Percentiles rank a stretch among this genome's conserved stretches.
Evolutionary conservation across 352 stramenopile genomes (phyloP).

Genomic region (Pythium plurisporium): DNA sequence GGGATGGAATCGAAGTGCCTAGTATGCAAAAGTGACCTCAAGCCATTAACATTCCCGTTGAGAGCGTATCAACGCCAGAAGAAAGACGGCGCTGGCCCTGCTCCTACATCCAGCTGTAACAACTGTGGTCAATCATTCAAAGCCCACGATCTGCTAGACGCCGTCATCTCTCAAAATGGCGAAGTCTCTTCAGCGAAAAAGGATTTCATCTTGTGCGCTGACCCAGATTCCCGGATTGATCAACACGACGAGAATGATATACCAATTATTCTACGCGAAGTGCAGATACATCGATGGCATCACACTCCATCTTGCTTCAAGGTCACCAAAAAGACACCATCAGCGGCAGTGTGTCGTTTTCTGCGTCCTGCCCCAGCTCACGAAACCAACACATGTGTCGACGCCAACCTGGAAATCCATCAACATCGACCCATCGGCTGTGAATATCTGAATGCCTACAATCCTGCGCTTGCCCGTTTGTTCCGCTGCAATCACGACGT

Average conservation of each 20-base stretch:
- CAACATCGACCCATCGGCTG: conserved; percentile 5
- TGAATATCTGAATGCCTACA: conserved; percentile 17
- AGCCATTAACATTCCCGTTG: neutral
- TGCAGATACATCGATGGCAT: neutral
- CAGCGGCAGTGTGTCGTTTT: neutral
- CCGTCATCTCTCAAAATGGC: neutral
- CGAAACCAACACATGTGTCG: neutral
- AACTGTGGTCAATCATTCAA: neutral
- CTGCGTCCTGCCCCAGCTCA: neutral
- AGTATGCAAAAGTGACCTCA: neutral
- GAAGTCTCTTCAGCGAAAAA: neutral
- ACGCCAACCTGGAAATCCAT: neutral
- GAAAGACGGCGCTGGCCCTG: neutral
- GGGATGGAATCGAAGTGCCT: neutral
- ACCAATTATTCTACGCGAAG: neutral
- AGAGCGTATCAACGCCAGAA: neutral
- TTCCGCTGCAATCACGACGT: conserved; percentile 12
- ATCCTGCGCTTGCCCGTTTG: neutral
- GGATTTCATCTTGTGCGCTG: neutral
- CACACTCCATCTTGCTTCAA: conserved; percentile 4
- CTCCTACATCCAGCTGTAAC: neutral
- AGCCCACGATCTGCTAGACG: neutral
- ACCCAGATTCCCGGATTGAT: neutral
- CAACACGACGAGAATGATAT: neutral
- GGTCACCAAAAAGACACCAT: neutral